These are phyloP conservation scores for Agarophyton chilense DNA, from an alignment of 23 red algal species.

Conservation along the genomic window DNA sequence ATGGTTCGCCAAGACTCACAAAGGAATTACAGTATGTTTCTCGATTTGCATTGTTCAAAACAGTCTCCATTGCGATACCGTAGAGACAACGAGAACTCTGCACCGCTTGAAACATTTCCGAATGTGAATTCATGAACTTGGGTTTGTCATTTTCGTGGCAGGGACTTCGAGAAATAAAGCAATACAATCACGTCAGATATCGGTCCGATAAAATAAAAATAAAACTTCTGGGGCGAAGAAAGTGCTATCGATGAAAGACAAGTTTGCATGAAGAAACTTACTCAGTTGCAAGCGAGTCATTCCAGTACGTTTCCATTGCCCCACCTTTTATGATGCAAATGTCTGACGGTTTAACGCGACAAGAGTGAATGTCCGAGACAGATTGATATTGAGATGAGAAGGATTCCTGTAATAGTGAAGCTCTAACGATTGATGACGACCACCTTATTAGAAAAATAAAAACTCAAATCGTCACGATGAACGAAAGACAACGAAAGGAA, in stretches of 20 bases:
- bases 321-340: conserved; percentile 31
- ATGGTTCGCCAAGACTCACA: neutral
- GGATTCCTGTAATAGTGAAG: conserved; percentile 26
- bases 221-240: neutral
- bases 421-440: no score
- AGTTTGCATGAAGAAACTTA: no score
- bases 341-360: neutral
- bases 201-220: no score
- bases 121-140: neutral
- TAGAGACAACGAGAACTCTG: neutral
- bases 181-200: neutral
- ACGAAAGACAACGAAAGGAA: neutral
- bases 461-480: neutral
- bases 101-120: neutral
- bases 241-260: neutral
- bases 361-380: neutral
- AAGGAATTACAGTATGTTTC: neutral
- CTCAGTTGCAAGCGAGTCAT: neutral
- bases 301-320: conserved; percentile 29
- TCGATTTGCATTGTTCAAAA: neutral
- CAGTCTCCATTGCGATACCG: neutral
- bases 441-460: neutral
- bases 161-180: neutral
- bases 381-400: neutral
- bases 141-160: neutral